phyloP scores from a whole-genome alignment of 1,139 yeast genomes.

The Sugiyamaella grinbergsii region DNA sequence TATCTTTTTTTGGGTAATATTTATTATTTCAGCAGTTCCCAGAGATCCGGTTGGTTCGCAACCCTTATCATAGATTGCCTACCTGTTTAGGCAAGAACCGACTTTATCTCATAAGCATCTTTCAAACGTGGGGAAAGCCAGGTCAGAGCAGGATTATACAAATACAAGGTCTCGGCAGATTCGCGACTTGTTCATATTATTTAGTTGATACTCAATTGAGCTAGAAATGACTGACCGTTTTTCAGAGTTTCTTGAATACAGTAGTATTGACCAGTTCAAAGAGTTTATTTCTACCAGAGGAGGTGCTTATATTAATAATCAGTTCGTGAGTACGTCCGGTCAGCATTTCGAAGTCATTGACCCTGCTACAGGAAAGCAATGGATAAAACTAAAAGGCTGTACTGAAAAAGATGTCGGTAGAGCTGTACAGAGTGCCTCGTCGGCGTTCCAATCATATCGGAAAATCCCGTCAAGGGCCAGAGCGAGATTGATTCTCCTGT shows the following conservation, averaged over 20 bases:
- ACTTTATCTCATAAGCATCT: not conserved
- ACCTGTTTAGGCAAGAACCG: not conserved
- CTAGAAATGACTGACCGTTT: not conserved
- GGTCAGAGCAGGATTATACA: no score
- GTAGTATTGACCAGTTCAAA: not conserved
- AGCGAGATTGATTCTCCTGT: constrained; percentile 60
- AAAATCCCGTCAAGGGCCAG: constrained; percentile 65
- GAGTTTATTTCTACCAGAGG: not conserved
- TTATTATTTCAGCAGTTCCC: no score
- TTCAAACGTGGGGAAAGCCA: constrained; percentile 9
- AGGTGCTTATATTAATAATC: constrained; percentile 63
- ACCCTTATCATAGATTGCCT: constrained; percentile 8
- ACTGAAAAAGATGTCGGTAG: constrained; percentile 47
- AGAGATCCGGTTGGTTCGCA: no score
- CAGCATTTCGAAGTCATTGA: constrained; percentile 65
- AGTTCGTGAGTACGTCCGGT: constrained; percentile 58
- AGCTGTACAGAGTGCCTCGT: constrained; percentile 60
- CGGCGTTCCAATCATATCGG: constrained; percentile 60
- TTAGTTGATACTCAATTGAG: not conserved
- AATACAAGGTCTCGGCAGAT: no score
- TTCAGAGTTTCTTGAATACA: constrained; percentile 1
- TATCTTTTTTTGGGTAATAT: no score
- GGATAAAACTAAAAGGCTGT: constrained; percentile 60
- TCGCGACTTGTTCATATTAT: not conserved
- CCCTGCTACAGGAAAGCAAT: constrained; percentile 67